phyloP scores from a whole-genome alignment of 176 grass and related monocot species.

The Phragmites australis region DNA sequence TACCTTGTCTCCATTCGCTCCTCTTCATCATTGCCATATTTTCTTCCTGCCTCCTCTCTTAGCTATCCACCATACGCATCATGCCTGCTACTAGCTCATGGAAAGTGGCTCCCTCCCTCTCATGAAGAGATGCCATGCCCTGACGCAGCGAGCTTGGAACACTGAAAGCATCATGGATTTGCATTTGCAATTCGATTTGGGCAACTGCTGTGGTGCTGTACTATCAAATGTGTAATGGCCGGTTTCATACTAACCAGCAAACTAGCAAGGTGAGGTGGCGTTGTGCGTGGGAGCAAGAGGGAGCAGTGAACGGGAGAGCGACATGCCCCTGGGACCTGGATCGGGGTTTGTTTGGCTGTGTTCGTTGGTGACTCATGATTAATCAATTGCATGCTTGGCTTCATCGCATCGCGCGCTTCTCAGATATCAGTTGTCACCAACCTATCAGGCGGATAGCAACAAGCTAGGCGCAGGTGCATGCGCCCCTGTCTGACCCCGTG shows the following conservation, averaged over 20 bases:
- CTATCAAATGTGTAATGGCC: background rate
- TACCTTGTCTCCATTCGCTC: conserved; percentile 40
- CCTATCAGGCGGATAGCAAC: background rate
- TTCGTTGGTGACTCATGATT: conserved; percentile 21
- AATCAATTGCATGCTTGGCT: conserved; percentile 34
- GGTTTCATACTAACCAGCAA: too few relatives aligned
- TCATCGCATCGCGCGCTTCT: conserved; percentile 16
- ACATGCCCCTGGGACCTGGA: conserved; percentile 21
- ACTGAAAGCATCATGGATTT: too few relatives aligned
- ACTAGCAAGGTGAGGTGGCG: too few relatives aligned
- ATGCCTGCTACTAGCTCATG: background rate
- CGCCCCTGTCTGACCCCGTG: background rate
- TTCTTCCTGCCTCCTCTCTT: conserved; percentile 20
- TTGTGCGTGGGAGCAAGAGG: background rate
- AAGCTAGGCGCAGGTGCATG: conserved; percentile 6
- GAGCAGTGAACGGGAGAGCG: conserved; percentile 23
- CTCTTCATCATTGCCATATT: conserved; percentile 44
- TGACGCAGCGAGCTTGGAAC: background rate
- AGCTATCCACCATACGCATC: background rate
- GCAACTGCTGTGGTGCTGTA: background rate
- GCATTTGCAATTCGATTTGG: too few relatives aligned
- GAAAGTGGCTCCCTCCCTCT: background rate
- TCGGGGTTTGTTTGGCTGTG: background rate
- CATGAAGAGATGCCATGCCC: background rate
- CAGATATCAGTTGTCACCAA: background rate